These are phyloP conservation scores for Penicillium tannophilum DNA, from an alignment of 495 filamentous ascomycete genomes.

Conservation along the genomic window DNA sequence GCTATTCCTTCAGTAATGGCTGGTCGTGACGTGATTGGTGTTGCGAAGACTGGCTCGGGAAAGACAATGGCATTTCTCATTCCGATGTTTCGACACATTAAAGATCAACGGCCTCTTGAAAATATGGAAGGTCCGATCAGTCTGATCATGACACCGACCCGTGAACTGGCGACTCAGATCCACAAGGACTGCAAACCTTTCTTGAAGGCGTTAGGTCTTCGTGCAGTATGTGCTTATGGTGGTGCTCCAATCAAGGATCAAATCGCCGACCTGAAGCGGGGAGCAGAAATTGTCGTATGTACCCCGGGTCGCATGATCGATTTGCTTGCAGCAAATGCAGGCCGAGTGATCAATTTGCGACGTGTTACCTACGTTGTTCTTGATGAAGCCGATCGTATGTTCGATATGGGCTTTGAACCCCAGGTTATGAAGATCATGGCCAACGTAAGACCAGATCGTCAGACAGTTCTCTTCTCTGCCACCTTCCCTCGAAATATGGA, in stretches of 20 bases:
- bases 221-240: slow-evolving; percentile 93
- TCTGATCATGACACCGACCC: slow-evolving; percentile 90
- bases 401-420: slow-evolving; percentile 99
- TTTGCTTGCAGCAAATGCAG: slow-evolving; percentile 87
- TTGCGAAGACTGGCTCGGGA: slow-evolving; percentile 98
- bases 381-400: slow-evolving; percentile 99
- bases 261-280: slow-evolving; percentile 93
- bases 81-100: slow-evolving; percentile 97
- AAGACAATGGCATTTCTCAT: slow-evolving; percentile 95
- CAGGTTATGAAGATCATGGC: slow-evolving; percentile 96
- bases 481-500: slow-evolving; percentile 97
- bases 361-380: slow-evolving; percentile 91
- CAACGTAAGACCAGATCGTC: slow-evolving; percentile 87
- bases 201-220: slow-evolving; percentile 83
- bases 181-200: slow-evolving; percentile 93
- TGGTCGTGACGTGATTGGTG: slow-evolving; percentile 92
- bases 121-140: slow-evolving; percentile 84
- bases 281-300: slow-evolving; percentile 91
- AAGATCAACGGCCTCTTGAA: slow-evolving; percentile 84
- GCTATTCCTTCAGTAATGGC: slow-evolving; percentile 96
- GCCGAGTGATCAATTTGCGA: slow-evolving; percentile 86
- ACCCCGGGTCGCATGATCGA: slow-evolving; percentile 98
- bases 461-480: slow-evolving; percentile 94
- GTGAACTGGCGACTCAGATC: slow-evolving; percentile 94
- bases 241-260: slow-evolving; percentile 97